These are phyloP conservation scores for Parvularia atlantis DNA, from an alignment of 78 protist genomes.

Conservation along the genomic window DNA sequence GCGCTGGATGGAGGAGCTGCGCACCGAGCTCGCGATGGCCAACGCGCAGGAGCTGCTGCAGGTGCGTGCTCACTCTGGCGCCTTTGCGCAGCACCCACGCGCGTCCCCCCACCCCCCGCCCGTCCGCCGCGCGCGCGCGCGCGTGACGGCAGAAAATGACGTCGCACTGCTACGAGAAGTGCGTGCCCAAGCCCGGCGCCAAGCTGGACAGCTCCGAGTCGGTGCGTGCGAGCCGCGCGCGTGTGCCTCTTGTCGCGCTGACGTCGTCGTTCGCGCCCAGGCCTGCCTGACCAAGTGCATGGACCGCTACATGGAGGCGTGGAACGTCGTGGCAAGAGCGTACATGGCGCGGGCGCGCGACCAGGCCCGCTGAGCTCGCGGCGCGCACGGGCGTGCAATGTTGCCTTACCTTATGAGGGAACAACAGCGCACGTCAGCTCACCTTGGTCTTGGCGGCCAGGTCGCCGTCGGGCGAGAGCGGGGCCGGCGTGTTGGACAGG, in stretches of 20 bases:
- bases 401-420: no score
- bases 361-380: no score
- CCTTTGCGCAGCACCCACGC: neutral
- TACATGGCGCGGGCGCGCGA: no score
- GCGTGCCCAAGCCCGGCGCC: conserved; percentile 10
- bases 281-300: conserved; percentile 25
- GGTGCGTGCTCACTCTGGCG: neutral
- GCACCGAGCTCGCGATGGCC: conserved; percentile 21
- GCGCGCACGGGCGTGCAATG: no score
- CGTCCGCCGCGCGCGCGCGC: neutral
- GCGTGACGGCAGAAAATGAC: conserved; percentile 16
- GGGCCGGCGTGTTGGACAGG: no score
- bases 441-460: no score
- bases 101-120: neutral
- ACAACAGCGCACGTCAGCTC: no score
- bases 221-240: neutral
- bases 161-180: conserved; percentile 16
- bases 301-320: conserved; percentile 32
- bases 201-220: conserved; percentile 2
- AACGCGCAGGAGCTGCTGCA: conserved; percentile 34
- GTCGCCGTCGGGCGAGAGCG: no score
- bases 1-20: conserved; percentile 29
- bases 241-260: neutral
- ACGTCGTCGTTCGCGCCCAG: neutral
- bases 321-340: conserved; percentile 17